Evolutionary conservation across 148 eudicot species (phyloP), one percentile per base, ranked within the genome.

Genomic region (Limonium bicolor): DNA sequence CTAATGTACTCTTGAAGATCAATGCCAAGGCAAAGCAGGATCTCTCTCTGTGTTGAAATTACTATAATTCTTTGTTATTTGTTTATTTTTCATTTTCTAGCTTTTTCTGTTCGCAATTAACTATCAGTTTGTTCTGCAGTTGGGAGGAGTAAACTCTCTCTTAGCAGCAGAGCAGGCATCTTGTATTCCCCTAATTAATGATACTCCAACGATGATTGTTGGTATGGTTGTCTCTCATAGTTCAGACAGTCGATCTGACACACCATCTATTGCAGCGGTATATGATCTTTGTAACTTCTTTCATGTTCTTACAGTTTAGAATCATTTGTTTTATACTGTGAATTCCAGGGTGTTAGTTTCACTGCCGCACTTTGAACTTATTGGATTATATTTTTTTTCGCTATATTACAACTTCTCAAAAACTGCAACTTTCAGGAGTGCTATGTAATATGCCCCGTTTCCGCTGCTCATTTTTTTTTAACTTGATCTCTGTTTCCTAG

Each of bases 151-250:
- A 22, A 92, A 92, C 60, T 85, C 99, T 9, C 65, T 92, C 65
- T 68, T 92, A 63, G 79, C 78, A 33, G 60, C 68, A 29, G 99
- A 92, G 69, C 66, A 66, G 29, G 65, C 77, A 27, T 63, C 71
- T 36, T 35, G 52, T 46, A 46, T 92, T 24, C 99, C 95, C 27
- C 46, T 50, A 28, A 57, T 85, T 21, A 66, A 68, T 43, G 82
- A 85, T 61, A 60, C 72, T 36, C 99, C 99, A 28, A 92, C 95
- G 28, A 76, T 92, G 95, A 81, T 92, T 27, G 14, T 92, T 48
- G 99, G 99, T 21, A 78, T 92, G 80, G 99, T 81, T 51, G 95
- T 92, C 54, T 92, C 99, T 46, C 99, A 92, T 60, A 94, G 94
- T 27, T 66, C 88, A 40, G 82, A 95, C 50, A 88, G 95, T 53